A percentile compares a stretch with the other conserved stretches of the same genome.
phyloP scores from a whole-genome alignment of 1,139 yeast species.

The Taphrina pruni region DNA sequence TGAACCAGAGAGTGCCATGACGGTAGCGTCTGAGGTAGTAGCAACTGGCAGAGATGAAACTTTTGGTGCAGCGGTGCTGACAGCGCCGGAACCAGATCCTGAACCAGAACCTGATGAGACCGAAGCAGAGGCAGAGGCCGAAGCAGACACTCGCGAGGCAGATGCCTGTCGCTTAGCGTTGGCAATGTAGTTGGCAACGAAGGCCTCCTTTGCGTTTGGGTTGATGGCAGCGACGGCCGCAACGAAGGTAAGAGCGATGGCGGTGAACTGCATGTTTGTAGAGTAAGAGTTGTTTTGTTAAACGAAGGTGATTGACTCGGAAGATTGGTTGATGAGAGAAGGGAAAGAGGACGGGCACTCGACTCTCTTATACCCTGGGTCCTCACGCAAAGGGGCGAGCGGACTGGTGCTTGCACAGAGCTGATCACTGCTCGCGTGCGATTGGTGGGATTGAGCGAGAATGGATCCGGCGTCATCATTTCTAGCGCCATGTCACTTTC shows the following conservation, averaged over 20 bases:
- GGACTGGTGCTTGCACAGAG: constrained; percentile 7
- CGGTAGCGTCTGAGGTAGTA: constrained; percentile 31
- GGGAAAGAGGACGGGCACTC: background rate
- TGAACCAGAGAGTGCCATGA: constrained; percentile 36
- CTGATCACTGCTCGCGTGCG: constrained; percentile 29
- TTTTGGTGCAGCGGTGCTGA: background rate
- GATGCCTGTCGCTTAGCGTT: constrained; percentile 25
- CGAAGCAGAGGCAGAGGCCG: constrained; percentile 3
- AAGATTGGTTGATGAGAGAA: constrained; percentile 14
- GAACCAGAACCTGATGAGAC: background rate
- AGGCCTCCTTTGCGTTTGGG: constrained; percentile 28
- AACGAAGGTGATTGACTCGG: constrained; percentile 31
- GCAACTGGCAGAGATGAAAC: constrained; percentile 17
- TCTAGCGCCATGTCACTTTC: constrained; percentile 17
- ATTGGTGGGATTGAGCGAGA: constrained; percentile 19
- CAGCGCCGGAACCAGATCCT: constrained; percentile 1
- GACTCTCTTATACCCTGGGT: constrained; percentile 21
- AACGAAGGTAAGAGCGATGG: constrained; percentile 40
- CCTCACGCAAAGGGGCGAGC: background rate
- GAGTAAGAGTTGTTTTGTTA: constrained; percentile 23
- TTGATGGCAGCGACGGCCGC: constrained; percentile 39
- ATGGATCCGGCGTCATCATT: constrained; percentile 14
- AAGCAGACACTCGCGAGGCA: constrained; percentile 2
- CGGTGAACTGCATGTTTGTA: constrained; percentile 37
- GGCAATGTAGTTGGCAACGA: constrained; percentile 32